Conservation (phyloP, 352 stramenopile species). For the Phytopythium chamaehyphon region DNA sequence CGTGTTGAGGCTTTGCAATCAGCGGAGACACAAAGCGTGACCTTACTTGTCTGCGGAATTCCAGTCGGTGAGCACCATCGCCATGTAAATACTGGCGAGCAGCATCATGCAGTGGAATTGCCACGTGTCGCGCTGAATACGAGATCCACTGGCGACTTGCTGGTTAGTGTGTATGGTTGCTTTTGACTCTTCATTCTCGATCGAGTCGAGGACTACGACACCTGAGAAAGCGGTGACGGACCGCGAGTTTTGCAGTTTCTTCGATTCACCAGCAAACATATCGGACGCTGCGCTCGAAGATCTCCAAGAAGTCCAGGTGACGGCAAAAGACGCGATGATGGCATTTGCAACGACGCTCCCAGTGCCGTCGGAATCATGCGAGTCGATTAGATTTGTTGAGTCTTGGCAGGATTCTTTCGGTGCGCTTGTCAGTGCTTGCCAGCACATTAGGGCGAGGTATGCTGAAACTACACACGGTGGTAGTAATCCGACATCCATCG, state of each 20-base stretch:
- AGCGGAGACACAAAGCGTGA: background rate
- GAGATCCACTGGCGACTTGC: background rate
- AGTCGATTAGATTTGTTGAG: conserved; percentile 3
- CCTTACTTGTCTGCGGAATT: conserved; percentile 73
- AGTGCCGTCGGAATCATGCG: conserved; percentile 13
- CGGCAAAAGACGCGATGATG: conserved; percentile 52
- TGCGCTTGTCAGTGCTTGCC: conserved; percentile 63
- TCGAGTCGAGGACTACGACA: conserved; percentile 56
- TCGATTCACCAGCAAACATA: conserved; percentile 33
- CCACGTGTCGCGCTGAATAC: conserved; percentile 75
- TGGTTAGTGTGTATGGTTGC: conserved; percentile 17
- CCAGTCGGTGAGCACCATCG: conserved; percentile 95
- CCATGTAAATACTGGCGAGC: conserved; percentile 90
- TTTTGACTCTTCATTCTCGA: conserved; percentile 47
- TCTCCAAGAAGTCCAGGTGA: conserved; percentile 70
- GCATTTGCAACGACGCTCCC: conserved; percentile 46
- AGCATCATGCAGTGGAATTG: conserved; percentile 93
- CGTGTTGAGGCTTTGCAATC: background rate
- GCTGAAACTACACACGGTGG: conserved; percentile 67
- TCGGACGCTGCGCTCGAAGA: conserved; percentile 51
- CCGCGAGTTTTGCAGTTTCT: conserved; percentile 14
- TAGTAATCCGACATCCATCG: conserved; percentile 69
- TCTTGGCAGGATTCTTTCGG: conserved; percentile 40
- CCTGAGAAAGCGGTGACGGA: conserved; percentile 14
- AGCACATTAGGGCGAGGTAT: conserved; percentile 76